Evolutionary conservation across 345 rosid genomes (phyloP), one percentile per base, ranked within the genome.

Genomic region (Streptanthus diversifolius): DNA sequence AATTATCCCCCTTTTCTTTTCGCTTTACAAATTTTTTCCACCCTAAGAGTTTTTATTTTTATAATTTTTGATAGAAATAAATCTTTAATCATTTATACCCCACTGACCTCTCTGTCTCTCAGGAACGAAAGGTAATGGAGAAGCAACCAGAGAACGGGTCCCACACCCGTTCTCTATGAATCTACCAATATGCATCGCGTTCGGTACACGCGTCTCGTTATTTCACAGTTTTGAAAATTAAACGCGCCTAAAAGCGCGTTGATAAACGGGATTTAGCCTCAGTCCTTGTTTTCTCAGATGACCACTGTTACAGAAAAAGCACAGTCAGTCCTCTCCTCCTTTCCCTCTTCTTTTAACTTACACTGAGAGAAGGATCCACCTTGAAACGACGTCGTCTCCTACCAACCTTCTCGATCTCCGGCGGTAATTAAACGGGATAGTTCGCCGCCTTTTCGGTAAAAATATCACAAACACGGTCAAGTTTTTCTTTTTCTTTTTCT

Each of bases 41-140:
- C 29, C 14, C 66, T 61, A 21, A 32, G 55, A 63, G 14, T 54
- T 55, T 60, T 35, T 8, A 37, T 2, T 12, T 13, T n/a, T n/a
- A n/a, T n/a, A n/a, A 5, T 13, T n/a, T 3, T 2, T 1, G 8
- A n/a, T 0, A 11, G 10, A 53, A 43, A 70, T 22, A 63, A 64
- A 29, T 56, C 25, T 37, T 22, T 39, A 72, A 78, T 79, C 82
- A 79, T 64, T 74, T 74, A 72, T 44, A 68, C 75, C 78, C 80
- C 77, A 63, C 75, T 58, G 78, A 49, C 75, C 81, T 55, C 71
- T 68, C 62, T 79, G 81, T 74, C 79, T 54, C 55, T 39, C 76
- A 76, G 72, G 76, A 77, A 70, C 80, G 57, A 77, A 70, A 70
- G 79, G 76, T 70, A 64, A 77, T 71, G 74, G 77, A 58, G 78